A percentile compares a stretch with the other conserved stretches of the same genome.
phyloP scores from a whole-genome alignment of 305 asterid genomes.

The Solanum hybrid region DNA sequence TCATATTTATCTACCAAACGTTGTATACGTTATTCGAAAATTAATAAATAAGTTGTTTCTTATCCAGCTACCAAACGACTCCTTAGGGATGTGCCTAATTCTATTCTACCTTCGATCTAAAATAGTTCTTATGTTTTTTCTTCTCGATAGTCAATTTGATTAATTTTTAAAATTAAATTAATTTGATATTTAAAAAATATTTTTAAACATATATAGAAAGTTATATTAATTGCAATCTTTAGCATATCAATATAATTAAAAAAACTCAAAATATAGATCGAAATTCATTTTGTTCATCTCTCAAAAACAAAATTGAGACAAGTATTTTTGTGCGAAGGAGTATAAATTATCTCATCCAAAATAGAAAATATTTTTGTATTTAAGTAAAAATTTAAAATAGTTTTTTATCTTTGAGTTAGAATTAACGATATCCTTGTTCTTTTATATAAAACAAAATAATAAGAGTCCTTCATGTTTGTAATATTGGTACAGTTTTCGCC shows the following conservation, averaged over 20 bases:
- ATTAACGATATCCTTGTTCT: not conserved
- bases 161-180: no score
- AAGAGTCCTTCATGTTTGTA: not conserved
- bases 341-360: not conserved
- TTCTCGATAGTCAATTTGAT: not conserved
- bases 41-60: no score
- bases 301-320: not conserved
- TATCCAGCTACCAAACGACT: not conserved
- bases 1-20: no score
- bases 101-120: no score
- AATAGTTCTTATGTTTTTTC: no score
- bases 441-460: not conserved
- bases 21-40: no score
- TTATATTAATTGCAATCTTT: no score
- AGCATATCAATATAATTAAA: not conserved
- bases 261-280: no score
- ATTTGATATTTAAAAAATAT: no score
- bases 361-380: not conserved
- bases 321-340: not conserved
- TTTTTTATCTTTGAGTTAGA: not conserved
- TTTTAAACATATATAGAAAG: not conserved
- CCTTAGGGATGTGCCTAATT: no score
- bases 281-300: not conserved
- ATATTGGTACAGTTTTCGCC: not conserved
- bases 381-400: not conserved